Base-by-base conservation (phyloP, 495 filamentous ascomycete genomes). In the Umbilicaria muhlenbergii region DNA sequence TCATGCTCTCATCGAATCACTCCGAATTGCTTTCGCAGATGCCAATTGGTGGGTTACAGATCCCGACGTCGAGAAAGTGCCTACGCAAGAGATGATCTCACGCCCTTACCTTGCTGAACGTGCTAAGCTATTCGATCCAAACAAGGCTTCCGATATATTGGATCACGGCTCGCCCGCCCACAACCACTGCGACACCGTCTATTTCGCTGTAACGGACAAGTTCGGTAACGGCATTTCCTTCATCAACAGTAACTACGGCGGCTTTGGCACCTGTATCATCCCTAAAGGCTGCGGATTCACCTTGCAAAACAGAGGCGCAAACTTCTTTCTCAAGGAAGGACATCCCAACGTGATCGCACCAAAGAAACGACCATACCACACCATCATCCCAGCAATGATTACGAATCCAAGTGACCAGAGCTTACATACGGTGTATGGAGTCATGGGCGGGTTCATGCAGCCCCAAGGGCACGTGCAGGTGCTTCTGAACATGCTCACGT, bases 401-500 rank as follows among this genome's bases (percentile, higher is more conserved):
- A 96, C 91, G 3, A 82, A 86, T 47, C 54, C 74, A 1, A 67
- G 62, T 13, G 85, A 89, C 49, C 71, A 70, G 15, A 75, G 67
- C 14, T 61, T 98, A 45, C 81, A 94, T 55, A 77, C 74, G 34
- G 84, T 94, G 0, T 93, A 85, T 50, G 92, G 91, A 38, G 87
- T 94, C 39, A 96, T 96, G 91, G 91, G 91, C 47, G 91, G 91
- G 31, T 94, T 88, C 62, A 96, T 98, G 92, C 91, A 98, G 66
- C 91, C 91, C 0, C 91, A 96, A 65, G 91, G 91, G 10, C 91
- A 98, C 55, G 84, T 96, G 12, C 91, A 98, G 60, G 86, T 95
- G 2, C 62, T 98, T 41, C 70, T 96, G 7, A 94, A 93, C 45
- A 85, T 92, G 76, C 60, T 93, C 3, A 77, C 81, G 0, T 94